Conservation (phyloP, 208 protist genomes). For the Crithidia bombi region DNA sequence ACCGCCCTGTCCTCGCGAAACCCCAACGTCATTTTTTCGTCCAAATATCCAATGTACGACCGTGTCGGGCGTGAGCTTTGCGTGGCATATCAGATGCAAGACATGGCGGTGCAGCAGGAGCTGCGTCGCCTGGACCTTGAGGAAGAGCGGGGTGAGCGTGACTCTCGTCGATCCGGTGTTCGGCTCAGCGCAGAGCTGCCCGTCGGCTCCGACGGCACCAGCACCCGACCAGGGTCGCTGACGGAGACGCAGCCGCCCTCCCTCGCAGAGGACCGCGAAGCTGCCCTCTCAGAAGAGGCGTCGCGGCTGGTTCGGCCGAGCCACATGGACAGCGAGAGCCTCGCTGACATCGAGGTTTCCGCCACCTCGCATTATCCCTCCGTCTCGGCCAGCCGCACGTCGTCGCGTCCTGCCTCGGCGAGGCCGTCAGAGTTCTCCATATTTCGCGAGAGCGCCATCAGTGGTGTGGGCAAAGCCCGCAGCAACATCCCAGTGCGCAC, state of each 20-base stretch:
- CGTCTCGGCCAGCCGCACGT: conserved; percentile 23
- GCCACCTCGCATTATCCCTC: conserved; percentile 34
- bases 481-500: conserved; percentile 19
- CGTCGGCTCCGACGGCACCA: conserved; percentile 29
- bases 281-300: conserved; percentile 21
- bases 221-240: conserved; percentile 7
- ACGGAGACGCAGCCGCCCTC: conserved; percentile 19
- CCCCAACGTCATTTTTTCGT: conserved; percentile 68
- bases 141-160: conserved; percentile 14
- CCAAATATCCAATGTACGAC: conserved; percentile 79
- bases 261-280: conserved; percentile 21
- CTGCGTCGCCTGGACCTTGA: conserved; percentile 44
- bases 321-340: conserved; percentile 23
- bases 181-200: conserved; percentile 67
- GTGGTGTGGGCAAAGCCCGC: conserved; percentile 3
- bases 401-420: conserved; percentile 41
- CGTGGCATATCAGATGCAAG: conserved; percentile 79
- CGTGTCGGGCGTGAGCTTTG: conserved; percentile 77
- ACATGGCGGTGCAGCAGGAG: conserved; percentile 75
- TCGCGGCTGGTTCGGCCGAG: conserved; percentile 20
- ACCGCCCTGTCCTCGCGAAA: conserved; percentile 61
- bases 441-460: conserved; percentile 61
- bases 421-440: conserved; percentile 77
- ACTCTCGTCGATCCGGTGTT: conserved; percentile 65
- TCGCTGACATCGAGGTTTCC: conserved; percentile 31